A percentile compares a stretch with the other conserved stretches of the same genome.
These are phyloP conservation scores for Guillardia theta DNA, from an alignment of 78 protist species.

Conservation along the genomic window DNA sequence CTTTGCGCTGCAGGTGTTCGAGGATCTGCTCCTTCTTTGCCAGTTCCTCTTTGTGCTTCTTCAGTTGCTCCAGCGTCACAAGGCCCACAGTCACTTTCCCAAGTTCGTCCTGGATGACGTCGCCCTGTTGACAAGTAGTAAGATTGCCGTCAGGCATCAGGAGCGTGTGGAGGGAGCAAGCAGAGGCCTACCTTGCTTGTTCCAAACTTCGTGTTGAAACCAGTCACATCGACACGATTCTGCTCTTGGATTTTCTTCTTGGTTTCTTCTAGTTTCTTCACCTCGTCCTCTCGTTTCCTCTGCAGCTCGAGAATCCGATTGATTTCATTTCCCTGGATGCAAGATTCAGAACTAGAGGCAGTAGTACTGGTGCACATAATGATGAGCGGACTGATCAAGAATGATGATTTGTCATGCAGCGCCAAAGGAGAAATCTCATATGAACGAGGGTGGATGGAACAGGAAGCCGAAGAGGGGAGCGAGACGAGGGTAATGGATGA, in stretches of 20 bases:
- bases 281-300: not conserved
- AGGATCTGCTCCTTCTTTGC: not conserved
- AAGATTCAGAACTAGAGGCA: too few species aligned
- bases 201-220: not conserved
- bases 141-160: not conserved
- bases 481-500: too few species aligned
- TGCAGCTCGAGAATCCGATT: not conserved
- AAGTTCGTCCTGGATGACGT: not conserved
- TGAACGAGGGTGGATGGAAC: too few species aligned
- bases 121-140: too few species aligned
- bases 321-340: not conserved
- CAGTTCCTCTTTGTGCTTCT: slow-evolving; percentile 39
- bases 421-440: too few species aligned
- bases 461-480: too few species aligned
- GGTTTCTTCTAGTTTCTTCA: not conserved
- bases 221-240: not conserved
- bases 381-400: too few species aligned
- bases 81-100: slow-evolving; percentile 54
- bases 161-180: not conserved
- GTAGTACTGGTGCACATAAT: too few species aligned
- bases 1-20: not conserved
- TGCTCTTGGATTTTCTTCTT: not conserved
- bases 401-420: too few species aligned
- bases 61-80: slow-evolving; percentile 48
- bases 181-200: not conserved